A percentile compares a stretch with the other conserved stretches of the same genome.
phyloP scores from a whole-genome alignment of 129 eudicot species.

The Flaveria sonorensis region DNA sequence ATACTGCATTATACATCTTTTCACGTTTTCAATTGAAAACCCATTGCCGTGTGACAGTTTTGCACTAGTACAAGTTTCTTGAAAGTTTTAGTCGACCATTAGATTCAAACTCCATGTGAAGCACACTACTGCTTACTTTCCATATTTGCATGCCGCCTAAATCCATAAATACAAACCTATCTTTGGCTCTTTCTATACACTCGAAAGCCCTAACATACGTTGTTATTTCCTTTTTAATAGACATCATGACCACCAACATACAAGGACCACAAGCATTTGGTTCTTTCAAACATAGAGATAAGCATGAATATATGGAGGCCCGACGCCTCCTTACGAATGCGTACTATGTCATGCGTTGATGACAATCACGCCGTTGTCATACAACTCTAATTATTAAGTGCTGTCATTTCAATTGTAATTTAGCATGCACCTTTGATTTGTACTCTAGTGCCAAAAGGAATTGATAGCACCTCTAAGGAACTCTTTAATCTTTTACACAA shows the following conservation, averaged over 20 bases:
- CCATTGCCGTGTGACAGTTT: slow-evolving; percentile 20
- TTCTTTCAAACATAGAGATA: slow-evolving; percentile 32
- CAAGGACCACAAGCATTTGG: no score
- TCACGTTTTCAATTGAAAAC: not conserved
- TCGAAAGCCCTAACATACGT: no score
- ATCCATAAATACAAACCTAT: no score
- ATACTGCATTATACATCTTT: no score
- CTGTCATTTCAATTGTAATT: not conserved
- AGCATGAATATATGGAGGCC: slow-evolving; percentile 34
- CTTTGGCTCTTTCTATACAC: no score
- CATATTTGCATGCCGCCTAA: not conserved
- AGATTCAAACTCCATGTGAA: not conserved
- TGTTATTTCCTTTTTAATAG: no score
- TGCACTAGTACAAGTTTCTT: slow-evolving; percentile 24
- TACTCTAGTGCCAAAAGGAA: not conserved
- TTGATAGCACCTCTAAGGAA: no score
- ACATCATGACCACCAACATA: no score
- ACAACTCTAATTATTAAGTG: not conserved
- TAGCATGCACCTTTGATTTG: not conserved
- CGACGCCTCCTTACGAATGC: slow-evolving; percentile 22
- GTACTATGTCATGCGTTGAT: slow-evolving; percentile 4
- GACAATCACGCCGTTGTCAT: not conserved
- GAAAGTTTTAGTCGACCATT: slow-evolving; percentile 29
- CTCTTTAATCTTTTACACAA: no score
- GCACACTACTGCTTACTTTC: slow-evolving; percentile 12